Base-by-base conservation (phyloP, 2,329 filamentous ascomycete genomes). In the Penicillium occitanis region DNA sequence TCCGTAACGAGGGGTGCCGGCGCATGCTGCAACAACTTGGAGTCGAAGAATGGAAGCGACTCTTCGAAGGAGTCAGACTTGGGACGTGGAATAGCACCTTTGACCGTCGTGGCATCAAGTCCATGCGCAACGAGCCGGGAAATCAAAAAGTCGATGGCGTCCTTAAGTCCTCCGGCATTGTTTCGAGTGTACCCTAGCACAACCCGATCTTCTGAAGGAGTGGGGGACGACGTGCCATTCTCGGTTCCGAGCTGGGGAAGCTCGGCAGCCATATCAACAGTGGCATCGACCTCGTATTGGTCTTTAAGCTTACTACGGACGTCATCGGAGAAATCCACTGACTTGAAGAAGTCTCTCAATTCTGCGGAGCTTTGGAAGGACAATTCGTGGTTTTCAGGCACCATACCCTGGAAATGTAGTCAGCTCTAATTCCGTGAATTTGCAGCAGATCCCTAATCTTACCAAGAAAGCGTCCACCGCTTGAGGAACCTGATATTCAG, bases 61-160 rank as follows among this genome's bases (percentile, higher is more conserved):
- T 99, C 94, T 77, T 99, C 95, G 70, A 99, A 99, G 0, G 95
- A 97, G 78, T 99, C 95, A 0, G 95, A 98, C 82, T 98, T 97
- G 69, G 95, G 95, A n/a, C 95, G 91, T 22, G 94, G 93, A 70
- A 98, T 95, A n/a, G 92, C 90, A 62, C 95, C 95, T 78, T 96
- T 96, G 73, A 98, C 89, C 50, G 93, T 89, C 66, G 87, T 91
- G 10, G 90, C 87, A 73, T 98, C 92, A n/a, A 97, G 87, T n/a
- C 91, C 91, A 57, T 93, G 90, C 53, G 91, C 90, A 33, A 96
- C 91, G 68, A 98, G 87, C 68, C 93, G 88, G 51, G 91, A 89
- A 72, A 95, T 90, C 71, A 99, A 83, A 76, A 96, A 97, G 73
- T 99, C 95, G 73, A 98, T 95, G 58, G 95, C 95, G 79, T 99